Conservation (phyloP, 805 yeast species). For the Starmerella potacharoeniae region DNA sequence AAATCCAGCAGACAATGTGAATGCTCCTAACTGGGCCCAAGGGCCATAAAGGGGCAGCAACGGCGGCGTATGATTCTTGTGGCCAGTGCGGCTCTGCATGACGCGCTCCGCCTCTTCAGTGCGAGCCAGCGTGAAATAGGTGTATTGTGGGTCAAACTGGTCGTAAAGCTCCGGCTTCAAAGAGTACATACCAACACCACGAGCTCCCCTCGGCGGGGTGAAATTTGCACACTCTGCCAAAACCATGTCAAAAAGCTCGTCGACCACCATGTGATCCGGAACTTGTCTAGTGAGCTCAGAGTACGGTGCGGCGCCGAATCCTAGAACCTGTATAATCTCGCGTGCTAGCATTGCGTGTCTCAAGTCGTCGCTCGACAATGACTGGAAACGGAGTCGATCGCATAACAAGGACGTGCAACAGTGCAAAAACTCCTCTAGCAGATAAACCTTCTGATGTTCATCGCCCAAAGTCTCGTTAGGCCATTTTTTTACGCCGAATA, state of each 20-base stretch:
- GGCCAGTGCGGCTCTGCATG: slow-evolving; percentile 41
- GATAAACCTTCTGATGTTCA: slow-evolving; percentile 37
- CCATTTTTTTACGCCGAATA: slow-evolving; percentile 63
- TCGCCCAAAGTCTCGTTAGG: slow-evolving; percentile 35
- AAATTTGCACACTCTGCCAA: slow-evolving; percentile 48
- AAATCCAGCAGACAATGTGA: slow-evolving; percentile 25
- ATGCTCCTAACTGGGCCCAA: slow-evolving; percentile 24
- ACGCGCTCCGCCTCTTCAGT: slow-evolving; percentile 64
- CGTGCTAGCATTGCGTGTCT: slow-evolving; percentile 42
- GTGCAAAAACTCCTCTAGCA: slow-evolving; percentile 70
- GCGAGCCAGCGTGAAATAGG: slow-evolving; percentile 63
- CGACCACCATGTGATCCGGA: slow-evolving; percentile 65
- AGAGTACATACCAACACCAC: slow-evolving; percentile 54
- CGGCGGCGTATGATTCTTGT: slow-evolving; percentile 47
- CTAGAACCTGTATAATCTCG: slow-evolving; percentile 75
- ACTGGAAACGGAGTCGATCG: slow-evolving; percentile 51
- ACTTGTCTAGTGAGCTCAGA: slow-evolving; percentile 55
- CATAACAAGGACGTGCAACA: slow-evolving; percentile 56
- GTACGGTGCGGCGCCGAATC: slow-evolving; percentile 62
- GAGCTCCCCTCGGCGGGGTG: slow-evolving; percentile 46
- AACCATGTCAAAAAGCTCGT: slow-evolving; percentile 59
- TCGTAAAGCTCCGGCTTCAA: slow-evolving; percentile 46
- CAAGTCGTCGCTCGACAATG: slow-evolving; percentile 37
- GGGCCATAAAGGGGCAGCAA: slow-evolving; percentile 28
- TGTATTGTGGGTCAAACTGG: slow-evolving; percentile 68